Percentiles rank a stretch among this genome's conserved stretches.
phyloP scores from a whole-genome alignment of 805 yeast species.

The Candida nitratophila region DNA sequence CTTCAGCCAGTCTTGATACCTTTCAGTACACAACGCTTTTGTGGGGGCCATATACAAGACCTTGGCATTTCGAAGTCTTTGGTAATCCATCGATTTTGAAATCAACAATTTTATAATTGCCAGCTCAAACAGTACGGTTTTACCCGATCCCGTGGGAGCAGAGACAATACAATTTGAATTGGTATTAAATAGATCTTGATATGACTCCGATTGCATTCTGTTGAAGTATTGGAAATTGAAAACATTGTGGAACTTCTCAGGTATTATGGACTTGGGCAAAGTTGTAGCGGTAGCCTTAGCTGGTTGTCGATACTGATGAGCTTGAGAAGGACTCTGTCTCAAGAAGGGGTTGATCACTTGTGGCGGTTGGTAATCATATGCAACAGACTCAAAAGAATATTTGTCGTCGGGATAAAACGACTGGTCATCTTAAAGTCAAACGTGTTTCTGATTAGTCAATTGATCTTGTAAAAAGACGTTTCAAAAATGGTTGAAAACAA shows the following conservation, averaged over 20 bases:
- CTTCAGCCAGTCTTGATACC: slow-evolving; percentile 36
- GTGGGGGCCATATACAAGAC: slow-evolving; percentile 53
- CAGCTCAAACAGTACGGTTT: slow-evolving; percentile 47
- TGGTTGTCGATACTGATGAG: neutral
- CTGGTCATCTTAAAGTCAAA: neutral
- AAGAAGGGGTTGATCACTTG: neutral
- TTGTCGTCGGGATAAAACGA: neutral
- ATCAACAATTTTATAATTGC: slow-evolving; percentile 34
- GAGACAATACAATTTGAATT: slow-evolving; percentile 39
- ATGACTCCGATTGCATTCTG: slow-evolving; percentile 44
- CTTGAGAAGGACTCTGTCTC: neutral
- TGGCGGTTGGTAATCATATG: neutral
- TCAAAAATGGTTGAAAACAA: neutral
- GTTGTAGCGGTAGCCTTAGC: neutral
- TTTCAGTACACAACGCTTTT: slow-evolving; percentile 48
- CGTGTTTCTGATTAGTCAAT: too few species aligned
- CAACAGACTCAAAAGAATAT: neutral
- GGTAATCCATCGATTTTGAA: slow-evolving; percentile 14
- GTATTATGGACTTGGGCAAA: slow-evolving; percentile 18
- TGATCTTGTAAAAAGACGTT: too few species aligned
- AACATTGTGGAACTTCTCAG: slow-evolving; percentile 28
- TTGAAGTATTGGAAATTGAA: slow-evolving; percentile 35
- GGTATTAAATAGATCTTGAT: slow-evolving; percentile 26
- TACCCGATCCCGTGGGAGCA: slow-evolving; percentile 57
- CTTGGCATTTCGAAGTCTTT: slow-evolving; percentile 19